Conservation (phyloP, 148 eudicot species). For the Selenicereus undatus region DNA sequence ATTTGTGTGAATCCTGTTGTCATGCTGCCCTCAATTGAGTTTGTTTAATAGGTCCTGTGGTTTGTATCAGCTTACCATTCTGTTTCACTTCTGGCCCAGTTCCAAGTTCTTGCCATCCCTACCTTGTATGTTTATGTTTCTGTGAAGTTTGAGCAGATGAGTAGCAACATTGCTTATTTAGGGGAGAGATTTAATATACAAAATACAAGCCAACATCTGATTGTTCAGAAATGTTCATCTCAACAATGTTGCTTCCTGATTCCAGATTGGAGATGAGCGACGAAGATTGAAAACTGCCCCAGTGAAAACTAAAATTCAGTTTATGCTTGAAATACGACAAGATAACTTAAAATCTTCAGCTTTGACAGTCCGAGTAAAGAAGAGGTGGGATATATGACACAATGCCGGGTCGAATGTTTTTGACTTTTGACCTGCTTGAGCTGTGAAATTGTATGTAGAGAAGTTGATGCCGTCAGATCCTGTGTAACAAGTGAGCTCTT, state of each 20-base stretch:
- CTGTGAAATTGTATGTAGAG: not conserved
- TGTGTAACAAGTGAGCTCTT: not conserved
- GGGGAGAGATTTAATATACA: not conserved
- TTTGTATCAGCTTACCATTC: not conserved
- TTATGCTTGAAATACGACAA: constrained; percentile 95
- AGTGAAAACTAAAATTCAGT: constrained; percentile 77
- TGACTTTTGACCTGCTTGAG: not conserved
- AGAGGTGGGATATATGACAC: constrained; percentile 82
- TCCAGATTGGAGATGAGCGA: constrained; percentile 78
- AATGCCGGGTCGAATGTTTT: not conserved
- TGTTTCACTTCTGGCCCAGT: not conserved
- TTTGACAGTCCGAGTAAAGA: constrained; percentile 83
- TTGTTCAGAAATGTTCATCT: not conserved
- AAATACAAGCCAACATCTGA: not conserved
- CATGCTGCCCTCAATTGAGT: no score
- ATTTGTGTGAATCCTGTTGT: no score
- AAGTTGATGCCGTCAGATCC: not conserved
- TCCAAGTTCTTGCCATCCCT: not conserved
- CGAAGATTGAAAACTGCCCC: constrained; percentile 84
- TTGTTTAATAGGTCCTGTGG: not conserved
- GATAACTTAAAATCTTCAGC: constrained; percentile 72
- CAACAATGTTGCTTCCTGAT: not conserved
- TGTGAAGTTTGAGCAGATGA: not conserved
- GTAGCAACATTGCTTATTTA: not conserved
- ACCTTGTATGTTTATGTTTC: not conserved